Percentiles rank a stretch among this genome's conserved stretches.
Conservation (phyloP, 805 yeast species). For the Sugiyamaella americana region DNA sequence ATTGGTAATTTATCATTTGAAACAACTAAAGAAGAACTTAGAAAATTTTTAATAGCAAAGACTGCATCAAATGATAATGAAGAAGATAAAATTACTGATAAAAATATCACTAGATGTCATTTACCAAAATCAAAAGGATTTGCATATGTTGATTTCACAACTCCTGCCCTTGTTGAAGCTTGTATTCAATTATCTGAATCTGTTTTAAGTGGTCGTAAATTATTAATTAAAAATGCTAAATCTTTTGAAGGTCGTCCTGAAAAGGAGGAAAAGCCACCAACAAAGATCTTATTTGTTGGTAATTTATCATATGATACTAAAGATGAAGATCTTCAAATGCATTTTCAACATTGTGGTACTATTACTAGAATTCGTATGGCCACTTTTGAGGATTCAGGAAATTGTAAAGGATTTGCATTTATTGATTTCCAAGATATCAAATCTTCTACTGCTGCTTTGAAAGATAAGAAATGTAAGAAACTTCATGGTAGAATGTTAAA, state of each 20-base stretch:
- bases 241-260: constrained; percentile 87
- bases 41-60: constrained; percentile 56
- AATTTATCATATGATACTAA: constrained; percentile 90
- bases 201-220: constrained; percentile 73
- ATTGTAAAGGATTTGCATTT: constrained; percentile 95
- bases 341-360: constrained; percentile 88
- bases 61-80: constrained; percentile 25
- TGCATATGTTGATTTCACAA: constrained; percentile 79
- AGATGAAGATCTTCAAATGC: constrained; percentile 66
- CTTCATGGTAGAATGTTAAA: constrained; percentile 70
- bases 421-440: constrained; percentile 75
- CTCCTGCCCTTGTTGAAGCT: constrained; percentile 50
- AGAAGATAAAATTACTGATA: constrained; percentile 38
- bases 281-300: constrained; percentile 85
- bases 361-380: constrained; percentile 87
- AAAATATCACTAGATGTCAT: constrained; percentile 67
- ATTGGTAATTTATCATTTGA: constrained; percentile 87
- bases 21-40: constrained; percentile 68
- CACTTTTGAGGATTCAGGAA: constrained; percentile 93
- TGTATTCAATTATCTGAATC: constrained; percentile 67
- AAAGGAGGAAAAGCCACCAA: constrained; percentile 65
- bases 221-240: constrained; percentile 73
- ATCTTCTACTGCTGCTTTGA: constrained; percentile 78
- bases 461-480: constrained; percentile 58
- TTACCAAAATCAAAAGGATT: constrained; percentile 73